Conservation (phyloP, 108 stramenopile genomes). For the Cyclotella sp. region DNA sequence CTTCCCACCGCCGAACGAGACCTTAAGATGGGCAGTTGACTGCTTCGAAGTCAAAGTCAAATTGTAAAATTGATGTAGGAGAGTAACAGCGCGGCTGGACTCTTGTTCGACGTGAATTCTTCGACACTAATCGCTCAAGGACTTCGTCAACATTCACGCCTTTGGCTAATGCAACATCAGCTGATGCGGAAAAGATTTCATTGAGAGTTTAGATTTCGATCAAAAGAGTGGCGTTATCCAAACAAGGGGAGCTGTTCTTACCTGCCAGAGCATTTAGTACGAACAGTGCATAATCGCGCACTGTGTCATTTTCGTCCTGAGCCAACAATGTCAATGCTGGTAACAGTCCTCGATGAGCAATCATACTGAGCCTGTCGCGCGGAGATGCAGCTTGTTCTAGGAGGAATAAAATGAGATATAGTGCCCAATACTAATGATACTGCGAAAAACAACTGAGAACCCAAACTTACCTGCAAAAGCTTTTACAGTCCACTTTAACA, state of each 20-base stretch:
- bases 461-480: conserved; percentile 11
- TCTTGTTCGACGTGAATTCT: conserved; percentile 7
- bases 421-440: too few relatives aligned
- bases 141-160: conserved; percentile 28
- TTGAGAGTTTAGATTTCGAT: neutral
- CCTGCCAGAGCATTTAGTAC: conserved; percentile 22
- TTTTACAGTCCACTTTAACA: conserved; percentile 40
- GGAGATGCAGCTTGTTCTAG: conserved; percentile 39
- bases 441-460: neutral
- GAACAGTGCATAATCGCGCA: conserved; percentile 15
- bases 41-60: conserved; percentile 25
- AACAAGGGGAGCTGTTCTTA: conserved; percentile 7
- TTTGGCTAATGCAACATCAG: conserved; percentile 40
- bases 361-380: conserved; percentile 42
- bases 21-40: neutral
- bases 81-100: conserved; percentile 37
- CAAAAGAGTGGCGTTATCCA: neutral
- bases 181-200: neutral
- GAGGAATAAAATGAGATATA: neutral
- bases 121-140: conserved; percentile 17
- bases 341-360: conserved; percentile 41
- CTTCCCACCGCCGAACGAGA: neutral
- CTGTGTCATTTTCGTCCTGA: conserved; percentile 19
- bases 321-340: conserved; percentile 32
- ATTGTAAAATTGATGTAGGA: conserved; percentile 32